Base-by-base conservation (phyloP, 2,329 filamentous ascomycete genomes). In the Coniella vitis region DNA sequence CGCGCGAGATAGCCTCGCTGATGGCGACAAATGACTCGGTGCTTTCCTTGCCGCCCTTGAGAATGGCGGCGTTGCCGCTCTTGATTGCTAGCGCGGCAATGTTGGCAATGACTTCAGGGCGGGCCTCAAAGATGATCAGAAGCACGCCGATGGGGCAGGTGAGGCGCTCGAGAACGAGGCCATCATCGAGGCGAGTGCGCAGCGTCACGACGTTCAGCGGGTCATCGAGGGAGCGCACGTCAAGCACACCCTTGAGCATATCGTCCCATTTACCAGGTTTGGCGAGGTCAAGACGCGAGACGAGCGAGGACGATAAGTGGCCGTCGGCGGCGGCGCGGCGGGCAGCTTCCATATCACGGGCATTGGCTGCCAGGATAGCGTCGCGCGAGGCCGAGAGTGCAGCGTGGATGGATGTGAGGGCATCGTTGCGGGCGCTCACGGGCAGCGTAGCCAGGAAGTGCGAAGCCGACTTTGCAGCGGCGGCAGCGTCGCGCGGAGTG, bases 41-140 rank as follows among this genome's bases (percentile, higher is more conserved):
- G 1, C 90, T 96, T 69, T 98, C 93, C 65, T 95, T 95, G 56
- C 93, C 93, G 53, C 90, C 91, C 75, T 98, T 98, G 53, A 98
- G 74, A 60, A 98, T 97, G 45, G 90, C 93, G 32, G 93, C 87
- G 67, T 98, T 98, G 60, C 90, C 93, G 12, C 91, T 97, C 67
- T 98, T 98, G 68, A 98, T 87, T 34, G 93, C 90, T 20, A 98
- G 76, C 4, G 90, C 88, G 54, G 93, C 90, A 62, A 98, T 97
- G 67, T 98, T 98, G 63, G 91, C 93, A 62, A 98, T 96, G 56
- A 98, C 93, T 69, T 98, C 93, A 7, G 93, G 93, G 7, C 93
- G 86, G 32, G 93, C 93, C 70, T 98, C 93, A 63, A 98, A 98
- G 62, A 98, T 97, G 69, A 98, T 93, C 57, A 98, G 79, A 37